Conservation (phyloP, 495 filamentous ascomycete species). For the Viridothelium virens region DNA sequence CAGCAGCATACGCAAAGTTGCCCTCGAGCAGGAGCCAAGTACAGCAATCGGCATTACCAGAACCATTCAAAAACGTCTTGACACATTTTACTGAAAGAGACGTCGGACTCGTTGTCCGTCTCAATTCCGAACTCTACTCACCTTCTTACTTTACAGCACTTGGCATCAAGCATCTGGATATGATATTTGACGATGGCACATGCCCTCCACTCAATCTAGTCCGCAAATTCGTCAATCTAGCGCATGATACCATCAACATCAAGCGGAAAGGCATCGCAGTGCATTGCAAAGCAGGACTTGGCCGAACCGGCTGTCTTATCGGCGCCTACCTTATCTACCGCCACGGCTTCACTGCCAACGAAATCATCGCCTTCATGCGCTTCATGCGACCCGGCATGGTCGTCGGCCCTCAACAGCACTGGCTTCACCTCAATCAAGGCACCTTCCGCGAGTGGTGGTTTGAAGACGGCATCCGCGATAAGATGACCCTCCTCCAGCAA, state of each 20-base stretch:
- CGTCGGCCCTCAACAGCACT: constrained; percentile 98
- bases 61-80: constrained; percentile 91
- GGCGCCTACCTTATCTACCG: constrained; percentile 96
- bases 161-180: constrained; percentile 91
- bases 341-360: constrained; percentile 96
- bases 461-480: constrained; percentile 73
- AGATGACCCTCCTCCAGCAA: constrained; percentile 38
- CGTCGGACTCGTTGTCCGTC: constrained; percentile 84
- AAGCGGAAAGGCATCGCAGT: constrained; percentile 87
- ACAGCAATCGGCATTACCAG: constrained; percentile 54
- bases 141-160: constrained; percentile 91
- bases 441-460: constrained; percentile 98
- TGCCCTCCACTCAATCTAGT: constrained; percentile 83
- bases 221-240: constrained; percentile 84
- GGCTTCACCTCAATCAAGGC: constrained; percentile 94
- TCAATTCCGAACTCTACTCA: constrained; percentile 93
- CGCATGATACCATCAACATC: constrained; percentile 85
- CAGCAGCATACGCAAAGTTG: constrained; percentile 61
- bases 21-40: constrained; percentile 63
- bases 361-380: constrained; percentile 97
- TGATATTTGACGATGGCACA: constrained; percentile 99
- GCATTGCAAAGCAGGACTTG: constrained; percentile 95
- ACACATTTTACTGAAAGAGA: constrained; percentile 77
- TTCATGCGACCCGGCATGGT: constrained; percentile 99
- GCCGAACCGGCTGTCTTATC: constrained; percentile 93